Base-by-base conservation (phyloP, 2,329 filamentous ascomycete species). In the Lecanicillium sp. region DNA sequence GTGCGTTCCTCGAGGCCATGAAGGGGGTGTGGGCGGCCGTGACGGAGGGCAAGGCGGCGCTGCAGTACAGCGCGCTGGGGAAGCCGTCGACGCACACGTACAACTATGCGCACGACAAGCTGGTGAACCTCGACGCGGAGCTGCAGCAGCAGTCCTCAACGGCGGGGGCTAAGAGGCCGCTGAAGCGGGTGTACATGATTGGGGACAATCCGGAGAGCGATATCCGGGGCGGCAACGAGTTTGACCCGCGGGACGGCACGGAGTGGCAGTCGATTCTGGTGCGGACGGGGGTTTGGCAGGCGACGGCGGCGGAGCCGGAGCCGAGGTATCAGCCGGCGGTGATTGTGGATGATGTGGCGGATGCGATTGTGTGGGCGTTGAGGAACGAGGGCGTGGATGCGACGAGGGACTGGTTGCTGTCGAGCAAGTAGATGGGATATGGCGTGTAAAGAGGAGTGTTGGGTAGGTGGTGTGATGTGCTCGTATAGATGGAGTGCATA, bases 201-300 rank as follows among this genome's bases (percentile, higher is more conserved):
- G 92, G 92, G 5, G 85, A 90, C 54, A 90, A 90, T 53, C 84
- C 85, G 5, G 87, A 87, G 55, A 92, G 84, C 49, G 92, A 98
- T 58, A 95, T 98, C 48, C 69, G 77, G 5, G 92, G 92, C 5
- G 89, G 87, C 15, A 94, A 94, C 56, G 72, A 74, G 33, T 95
- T 84, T 54, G 54, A 65, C 32, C 85, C 82, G 45, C 65, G 71
- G 4, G 62, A 72, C 41, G 81, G 81, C 8, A 84, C 79, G n/a
- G 68, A 79, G 42, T 95, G 89, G 88, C 65, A 71, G 29, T 84
- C 83, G 31, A 73, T 94, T 14, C 64, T 95, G 42, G 84, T 94
- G 19, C 72, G 78, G 49, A 94, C 85, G 8, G 88, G 88, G 0
- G 87, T 95, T 1, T 94, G 83, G 62, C 46, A 53, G 36, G 47